Base-by-base conservation (phyloP, 2,329 filamentous ascomycete species). In the Pseudopyrenochaeta lycopersici region DNA sequence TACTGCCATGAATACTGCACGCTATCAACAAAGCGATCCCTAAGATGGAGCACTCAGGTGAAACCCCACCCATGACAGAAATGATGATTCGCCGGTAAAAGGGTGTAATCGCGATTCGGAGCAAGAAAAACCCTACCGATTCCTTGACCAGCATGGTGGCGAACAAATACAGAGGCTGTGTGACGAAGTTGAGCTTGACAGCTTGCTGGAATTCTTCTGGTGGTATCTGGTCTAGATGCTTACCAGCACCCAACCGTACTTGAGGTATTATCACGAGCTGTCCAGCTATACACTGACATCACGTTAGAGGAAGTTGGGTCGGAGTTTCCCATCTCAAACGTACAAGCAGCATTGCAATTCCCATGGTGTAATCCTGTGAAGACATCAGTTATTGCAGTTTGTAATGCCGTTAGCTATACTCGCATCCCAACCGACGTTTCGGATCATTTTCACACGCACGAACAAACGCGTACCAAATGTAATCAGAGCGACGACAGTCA, bases 341-440 rank as follows among this genome's bases (percentile, higher is more conserved):
- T 27, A 27, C 76, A 2, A 66, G 52, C 0, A 77, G 45, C 64
- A 84, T 82, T 3, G 78, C 63, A 58, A 80, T 62, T 84, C 71
- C 70, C 71, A 45, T 7, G 11, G 3, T 10, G 18, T 31, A 6
- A 46, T 50, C 20, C 51, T 69, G 42, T 66, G 52, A 33, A 35
- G 33, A 5, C 10, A 27, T 23, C 40, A 33, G 23, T 27, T 21
- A 47, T 12, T 18, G 18, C 9, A 27, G 4, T 23, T 11, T 17
- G 9, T 38, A n/a, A 14, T 17, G n/a, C 38, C 14, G 9, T 27
- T 27, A 27, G 23, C 23, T 27, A 27, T 33, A 50, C 66, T 63
- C 42, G 71, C 83, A 73, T 85, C 84, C 61, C 76, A 74, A 2
- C 83, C 82, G 18, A 81, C 68, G 44, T 80, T 81, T 11, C 77